phyloP scores from a whole-genome alignment of 2,329 filamentous ascomycete genomes.

The Zymoseptoria crescenta region DNA sequence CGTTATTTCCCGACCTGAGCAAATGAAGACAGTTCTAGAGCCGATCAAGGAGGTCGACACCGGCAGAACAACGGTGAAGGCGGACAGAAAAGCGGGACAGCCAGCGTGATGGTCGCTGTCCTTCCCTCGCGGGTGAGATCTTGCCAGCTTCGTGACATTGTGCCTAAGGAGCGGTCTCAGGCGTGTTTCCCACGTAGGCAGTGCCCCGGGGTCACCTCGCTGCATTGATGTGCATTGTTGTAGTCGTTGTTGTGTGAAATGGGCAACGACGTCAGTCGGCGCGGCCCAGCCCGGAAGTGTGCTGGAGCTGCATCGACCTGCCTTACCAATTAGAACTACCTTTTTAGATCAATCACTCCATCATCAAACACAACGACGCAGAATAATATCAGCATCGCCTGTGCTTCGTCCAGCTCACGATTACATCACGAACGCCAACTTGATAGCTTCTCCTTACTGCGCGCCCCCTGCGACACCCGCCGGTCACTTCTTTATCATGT shows the following conservation, averaged over 20 bases:
- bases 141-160: neutral
- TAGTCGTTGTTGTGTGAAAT: neutral
- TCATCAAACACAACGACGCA: neutral
- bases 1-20: no score
- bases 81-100: neutral
- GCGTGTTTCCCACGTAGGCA: no score
- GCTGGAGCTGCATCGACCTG: neutral
- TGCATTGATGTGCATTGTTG: neutral
- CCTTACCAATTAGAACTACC: no score
- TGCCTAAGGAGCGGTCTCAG: neutral
- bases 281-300: neutral
- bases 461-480: neutral
- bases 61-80: neutral
- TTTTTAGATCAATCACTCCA: neutral
- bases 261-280: neutral
- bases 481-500: constrained; percentile 51
- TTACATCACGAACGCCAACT: neutral
- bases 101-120: neutral
- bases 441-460: neutral
- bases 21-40: neutral
- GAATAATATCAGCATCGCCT: neutral
- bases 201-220: neutral
- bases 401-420: neutral
- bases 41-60: neutral
- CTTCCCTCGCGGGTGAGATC: neutral